These are phyloP conservation scores for Erodium chrysanthum DNA, from an alignment of 441 rosid species.

Conservation along the genomic window DNA sequence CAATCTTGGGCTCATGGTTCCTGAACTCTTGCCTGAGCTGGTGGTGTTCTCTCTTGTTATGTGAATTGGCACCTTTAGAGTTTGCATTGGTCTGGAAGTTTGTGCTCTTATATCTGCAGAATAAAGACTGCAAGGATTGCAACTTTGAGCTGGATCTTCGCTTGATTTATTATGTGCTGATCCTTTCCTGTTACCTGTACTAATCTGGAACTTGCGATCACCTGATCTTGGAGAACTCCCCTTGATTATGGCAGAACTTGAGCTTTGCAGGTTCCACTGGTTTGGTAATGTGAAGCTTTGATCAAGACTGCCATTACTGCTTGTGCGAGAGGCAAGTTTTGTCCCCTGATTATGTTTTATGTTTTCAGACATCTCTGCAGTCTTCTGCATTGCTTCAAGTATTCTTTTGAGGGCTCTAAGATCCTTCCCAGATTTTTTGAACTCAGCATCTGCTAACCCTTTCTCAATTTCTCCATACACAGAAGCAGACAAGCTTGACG, in stretches of 20 bases:
- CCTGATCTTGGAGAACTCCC: conserved; percentile 36
- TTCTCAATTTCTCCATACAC: conserved; percentile 79
- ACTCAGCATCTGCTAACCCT: conserved; percentile 63
- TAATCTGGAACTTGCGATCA: conserved; percentile 24
- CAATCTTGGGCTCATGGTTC: conserved; percentile 36
- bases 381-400: conserved; percentile 79
- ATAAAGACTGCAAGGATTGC: conserved; percentile 25
- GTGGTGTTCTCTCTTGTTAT: conserved; percentile 23
- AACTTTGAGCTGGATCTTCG: conserved; percentile 39
- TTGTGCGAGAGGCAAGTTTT: conserved; percentile 24
- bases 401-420: conserved; percentile 79
- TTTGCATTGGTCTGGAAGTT: conserved; percentile 24
- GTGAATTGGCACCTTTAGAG: conserved; percentile 27
- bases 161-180: conserved; percentile 26
- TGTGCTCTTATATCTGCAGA: conserved; percentile 28
- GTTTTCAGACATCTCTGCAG: conserved; percentile 33
- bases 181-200: conserved; percentile 27
- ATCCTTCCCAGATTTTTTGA: conserved; percentile 69
- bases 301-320: conserved; percentile 23
- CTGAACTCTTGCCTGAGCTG: conserved; percentile 30
- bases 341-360: conserved; percentile 29
- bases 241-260: conserved; percentile 27
- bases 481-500: conserved; percentile 28
- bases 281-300: conserved; percentile 27
- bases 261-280: conserved; percentile 18